Base-by-base conservation (phyloP, 495 filamentous ascomycete species). In the Penicillium daleae region DNA sequence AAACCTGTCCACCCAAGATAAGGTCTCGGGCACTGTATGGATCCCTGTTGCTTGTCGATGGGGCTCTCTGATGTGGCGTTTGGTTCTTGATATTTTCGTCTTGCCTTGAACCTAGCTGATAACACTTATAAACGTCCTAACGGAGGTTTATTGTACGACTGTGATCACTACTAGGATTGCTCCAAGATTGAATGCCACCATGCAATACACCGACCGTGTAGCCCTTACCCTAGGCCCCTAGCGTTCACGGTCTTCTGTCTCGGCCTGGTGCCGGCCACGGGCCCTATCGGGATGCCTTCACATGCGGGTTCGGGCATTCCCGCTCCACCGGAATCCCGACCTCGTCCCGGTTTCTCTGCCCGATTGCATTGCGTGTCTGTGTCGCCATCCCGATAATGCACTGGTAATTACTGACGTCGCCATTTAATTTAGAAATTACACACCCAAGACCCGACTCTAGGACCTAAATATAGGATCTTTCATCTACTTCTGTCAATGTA, bases 261-360 rank as follows among this genome's bases (percentile, higher is more conserved):
- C 61, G 65, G 65, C 61, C 51, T 64, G 61, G 19, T 59, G 49
- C 61, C 62, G 62, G 59, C 44, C 39, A 58, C 59, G 61, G 58
- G 40, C 54, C 52, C 29, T 19, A 10, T 70, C 70, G 70, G 70
- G 70, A 68, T 64, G 55, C 55, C 50, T 46, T 55, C 37, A 32
- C 49, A 22, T 19, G 24, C 22, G 33, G 22, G 26, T 59, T 65
- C 65, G 70, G 67, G 65, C 56, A 46, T 56, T 71, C 62, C 61
- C 65, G 68, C 62, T 65, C 59, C 57, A 66, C 67, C 70, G 70
- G 65, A 70, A 71, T 72, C 65, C 70, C 70, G 69, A 71, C 52
- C 26, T 46, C 26, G 53, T 64, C 54, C 69, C 70, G 67, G 54
- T 54, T 61, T 62, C 40, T 40, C 49, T 66, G 49, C 66, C 68